Conservation (phyloP, 352 stramenopile genomes). For the Phytophthora niederhauseri region DNA sequence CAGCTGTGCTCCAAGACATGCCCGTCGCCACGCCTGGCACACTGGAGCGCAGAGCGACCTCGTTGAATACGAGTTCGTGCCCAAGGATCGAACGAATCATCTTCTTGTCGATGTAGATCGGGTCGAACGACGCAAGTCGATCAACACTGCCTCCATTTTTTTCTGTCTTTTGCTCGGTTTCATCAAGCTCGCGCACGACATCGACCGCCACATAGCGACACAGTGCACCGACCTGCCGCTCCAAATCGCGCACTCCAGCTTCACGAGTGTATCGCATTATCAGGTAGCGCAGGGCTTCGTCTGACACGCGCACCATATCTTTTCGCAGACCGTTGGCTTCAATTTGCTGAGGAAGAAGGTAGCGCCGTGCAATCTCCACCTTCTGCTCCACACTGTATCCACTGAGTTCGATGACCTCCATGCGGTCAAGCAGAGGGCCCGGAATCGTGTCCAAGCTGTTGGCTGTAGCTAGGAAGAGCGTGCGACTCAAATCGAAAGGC, state of each 20-base stretch:
- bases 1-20: conserved; percentile 84
- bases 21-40: conserved; percentile 77
- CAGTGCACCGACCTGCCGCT: conserved; percentile 77
- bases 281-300: conserved; percentile 68
- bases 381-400: conserved; percentile 88
- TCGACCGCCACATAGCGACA: conserved; percentile 78
- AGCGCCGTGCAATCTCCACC: conserved; percentile 77
- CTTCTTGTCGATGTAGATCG: conserved; percentile 52
- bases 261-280: conserved; percentile 89
- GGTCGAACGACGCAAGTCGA: conserved; percentile 36
- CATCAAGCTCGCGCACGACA: conserved; percentile 62
- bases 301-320: conserved; percentile 50
- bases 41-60: conserved; percentile 70
- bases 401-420: conserved; percentile 86
- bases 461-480: conserved; percentile 86
- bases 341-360: conserved; percentile 83
- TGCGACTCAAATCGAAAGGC: conserved; percentile 88
- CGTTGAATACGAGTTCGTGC: conserved; percentile 73
- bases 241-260: conserved; percentile 85
- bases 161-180: conserved; percentile 11
- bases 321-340: conserved; percentile 70
- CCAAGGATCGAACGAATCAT: conserved; percentile 70
- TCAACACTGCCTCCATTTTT: conserved; percentile 19
- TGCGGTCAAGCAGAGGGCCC: conserved; percentile 76
- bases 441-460: conserved; percentile 87